Base-by-base conservation (phyloP, 192 early-diverging fungal genomes). In the Backusella circina region DNA sequence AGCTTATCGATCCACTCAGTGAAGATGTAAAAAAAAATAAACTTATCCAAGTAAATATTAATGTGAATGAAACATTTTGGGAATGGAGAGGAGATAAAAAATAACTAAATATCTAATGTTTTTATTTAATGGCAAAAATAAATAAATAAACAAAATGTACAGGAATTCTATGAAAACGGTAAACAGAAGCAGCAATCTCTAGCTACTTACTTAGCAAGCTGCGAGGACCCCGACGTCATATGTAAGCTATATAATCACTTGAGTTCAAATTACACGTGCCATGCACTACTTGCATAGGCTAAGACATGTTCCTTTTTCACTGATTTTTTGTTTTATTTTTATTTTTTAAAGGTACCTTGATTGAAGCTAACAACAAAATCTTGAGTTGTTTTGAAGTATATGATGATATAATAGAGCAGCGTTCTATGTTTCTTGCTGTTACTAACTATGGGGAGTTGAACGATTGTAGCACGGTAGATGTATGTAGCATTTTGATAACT, bases 161-260 rank as follows among this genome's bases (percentile, higher is more conserved):
- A 88, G 85, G 86, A 89, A 71, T 89, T 89, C 71, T 82, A 86
- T 66, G 75, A 73, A 28, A 89, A 89, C 68, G 87, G 85, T 67
- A 68, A 82, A 66, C 70, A 72, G 16, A 67, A 84, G 15, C 85
- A 86, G 61, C 78, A 77, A 39, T 77, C 75, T 26, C 76, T 89
- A 61, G 76, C 73, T 54, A 67, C 72, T 26, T 80, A 89, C 33
- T 72, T 82, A 28, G 71, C 79, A 47, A 73, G 67, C 9, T 74
- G 73, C 15, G 75, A 77, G 37, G 81, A 82, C 38, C 36, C 81
- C 36, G 77, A 79, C 31, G 32, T 76, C 16, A 75, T 89, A 64
- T 82, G 87, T 88, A 84, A 69, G n/a, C 6, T 28, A 37, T 26
- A 37, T 6, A 72, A 18, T 31, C 1, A 28, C 28, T 18, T 35